These are phyloP conservation scores for Discostella stelligeroides DNA, from an alignment of 108 stramenopile genomes.

Conservation along the genomic window DNA sequence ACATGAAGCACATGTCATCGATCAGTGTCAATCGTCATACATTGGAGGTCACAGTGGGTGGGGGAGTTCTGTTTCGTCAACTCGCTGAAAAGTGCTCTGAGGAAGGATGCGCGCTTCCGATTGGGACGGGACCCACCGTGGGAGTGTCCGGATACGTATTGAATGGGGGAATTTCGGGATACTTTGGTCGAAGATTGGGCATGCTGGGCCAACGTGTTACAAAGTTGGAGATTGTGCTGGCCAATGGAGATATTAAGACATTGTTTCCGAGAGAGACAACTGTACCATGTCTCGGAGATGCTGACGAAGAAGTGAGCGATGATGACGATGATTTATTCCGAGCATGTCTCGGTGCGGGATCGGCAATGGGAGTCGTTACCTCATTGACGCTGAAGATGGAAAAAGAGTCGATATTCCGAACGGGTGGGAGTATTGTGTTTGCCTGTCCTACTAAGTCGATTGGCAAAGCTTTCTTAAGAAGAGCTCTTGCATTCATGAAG, in stretches of 20 bases:
- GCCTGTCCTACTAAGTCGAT: constrained; percentile 15
- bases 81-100: constrained; percentile 15
- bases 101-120: constrained; percentile 19
- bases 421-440: constrained; percentile 23
- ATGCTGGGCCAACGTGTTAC: constrained; percentile 33
- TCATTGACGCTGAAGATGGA: constrained; percentile 29
- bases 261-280: neutral
- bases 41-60: constrained; percentile 26
- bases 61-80: constrained; percentile 23
- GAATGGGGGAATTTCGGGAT: constrained; percentile 28
- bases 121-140: constrained; percentile 26
- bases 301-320: neutral
- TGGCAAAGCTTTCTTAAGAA: constrained; percentile 6
- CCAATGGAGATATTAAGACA: constrained; percentile 15
- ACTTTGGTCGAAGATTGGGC: constrained; percentile 27
- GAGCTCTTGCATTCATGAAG: constrained; percentile 26
- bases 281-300: neutral
- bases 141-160: constrained; percentile 20
- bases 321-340: constrained; percentile 21
- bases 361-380: constrained; percentile 35
- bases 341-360: constrained; percentile 31
- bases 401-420: constrained; percentile 11
- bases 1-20: constrained; percentile 26
- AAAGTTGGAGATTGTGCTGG: constrained; percentile 20
- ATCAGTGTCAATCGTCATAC: constrained; percentile 10